Evolutionary conservation across 2,329 filamentous ascomycete species (phyloP), one percentile per base, ranked within the genome.

Genomic region (Clonostachys chloroleuca): DNA sequence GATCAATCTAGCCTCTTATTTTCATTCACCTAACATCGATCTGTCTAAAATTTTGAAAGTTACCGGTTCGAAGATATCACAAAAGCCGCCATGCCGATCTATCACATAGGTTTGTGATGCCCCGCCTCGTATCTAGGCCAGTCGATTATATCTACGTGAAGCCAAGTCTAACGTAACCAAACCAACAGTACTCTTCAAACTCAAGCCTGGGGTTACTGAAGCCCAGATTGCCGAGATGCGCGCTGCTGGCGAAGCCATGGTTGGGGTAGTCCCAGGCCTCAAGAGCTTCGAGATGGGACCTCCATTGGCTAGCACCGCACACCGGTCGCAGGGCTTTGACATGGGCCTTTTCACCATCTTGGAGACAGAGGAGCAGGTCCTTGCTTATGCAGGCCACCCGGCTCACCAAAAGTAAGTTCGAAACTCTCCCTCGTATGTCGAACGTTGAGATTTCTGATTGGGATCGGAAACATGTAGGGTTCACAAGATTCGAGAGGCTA

Each of bases 181-280:
- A 12, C 10, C 34, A n/a, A n/a, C 17, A 50, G 50, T 50, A 2
- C 40, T 52, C 16, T 52, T 52, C 48, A 50, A 52, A 34, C 40
- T 52, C n/a, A 50, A 52, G 13, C 45, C 50, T 24, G 52, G 49
- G 68, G 30, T 70, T 70, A 44, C 68, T 67, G 47, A 66, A 65
- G 47, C 72, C 73, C 61, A 76, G 80, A 64, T 87, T 87, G 36
- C 80, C 83, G 69, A 87, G 87, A 72, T 87, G 87, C 55, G 88
- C 70, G 64, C 81, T 80, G 42, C 84, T 84, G 45, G 82, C 78
- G 51, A 81, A 77, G 20, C 84, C 84, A 39, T 83, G 77, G 57
- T 77, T 77, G 17, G 80, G 81, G 2, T 78, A 80, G 57, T 87
- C 83, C 59, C 82, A 80, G 60, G 84, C 80, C 62, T 81, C 81